phyloP scores from a whole-genome alignment of 2,329 filamentous ascomycete species.

The Bipolaris oryzae region DNA sequence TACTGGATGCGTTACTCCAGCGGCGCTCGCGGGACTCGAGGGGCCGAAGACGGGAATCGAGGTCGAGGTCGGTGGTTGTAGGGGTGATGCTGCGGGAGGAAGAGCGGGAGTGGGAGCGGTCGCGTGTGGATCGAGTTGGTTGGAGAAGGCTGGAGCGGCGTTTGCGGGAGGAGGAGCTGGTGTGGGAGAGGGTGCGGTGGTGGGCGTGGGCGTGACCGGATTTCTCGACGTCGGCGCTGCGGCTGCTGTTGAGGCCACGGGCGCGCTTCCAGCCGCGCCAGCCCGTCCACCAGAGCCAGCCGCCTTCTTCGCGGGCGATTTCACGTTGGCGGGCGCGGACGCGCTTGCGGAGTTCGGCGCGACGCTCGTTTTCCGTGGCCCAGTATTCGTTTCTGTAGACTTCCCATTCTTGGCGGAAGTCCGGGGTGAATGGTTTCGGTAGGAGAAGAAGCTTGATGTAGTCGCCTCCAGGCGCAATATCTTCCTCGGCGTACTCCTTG shows the following conservation, averaged over 20 bases:
- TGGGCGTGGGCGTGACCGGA: conserved; percentile 23
- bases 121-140: conserved; percentile 23
- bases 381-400: conserved; percentile 93
- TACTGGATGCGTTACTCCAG: conserved; percentile 45
- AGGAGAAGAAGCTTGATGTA: conserved; percentile 88
- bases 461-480: conserved; percentile 87
- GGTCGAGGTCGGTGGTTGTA: conserved; percentile 42
- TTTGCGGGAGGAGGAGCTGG: conserved; percentile 26
- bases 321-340: conserved; percentile 72
- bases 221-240: conserved; percentile 41
- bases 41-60: conserved; percentile 33
- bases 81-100: conserved; percentile 41
- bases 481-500: conserved; percentile 75
- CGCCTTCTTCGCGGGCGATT: conserved; percentile 69
- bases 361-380: conserved; percentile 93
- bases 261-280: conserved; percentile 62
- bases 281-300: conserved; percentile 87
- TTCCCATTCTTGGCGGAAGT: conserved; percentile 97
- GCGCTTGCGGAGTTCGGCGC: conserved; percentile 72
- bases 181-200: conserved; percentile 25
- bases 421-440: conserved; percentile 92
- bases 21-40: conserved; percentile 33
- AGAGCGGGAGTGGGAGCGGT: conserved; percentile 40
- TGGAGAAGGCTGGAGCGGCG: conserved; percentile 37
- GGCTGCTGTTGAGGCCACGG: conserved; percentile 32